These are phyloP conservation scores for Lunularia cruciata DNA, from an alignment of 225 moss, liverwort and hornwort genomes.

Conservation along the genomic window DNA sequence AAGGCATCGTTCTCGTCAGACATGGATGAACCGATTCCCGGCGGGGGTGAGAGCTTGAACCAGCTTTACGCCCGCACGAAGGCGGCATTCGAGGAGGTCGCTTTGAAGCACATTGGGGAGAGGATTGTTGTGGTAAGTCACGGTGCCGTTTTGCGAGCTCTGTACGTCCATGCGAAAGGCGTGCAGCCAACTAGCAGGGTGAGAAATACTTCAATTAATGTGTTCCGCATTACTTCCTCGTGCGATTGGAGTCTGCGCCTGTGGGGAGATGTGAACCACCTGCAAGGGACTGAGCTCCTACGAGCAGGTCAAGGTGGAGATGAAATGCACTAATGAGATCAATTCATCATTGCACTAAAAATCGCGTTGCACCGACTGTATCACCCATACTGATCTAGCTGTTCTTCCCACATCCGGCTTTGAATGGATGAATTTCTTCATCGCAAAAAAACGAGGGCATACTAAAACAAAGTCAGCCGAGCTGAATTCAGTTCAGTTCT, in stretches of 20 bases:
- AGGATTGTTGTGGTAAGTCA: constrained; percentile 76
- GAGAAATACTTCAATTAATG: constrained; percentile 75
- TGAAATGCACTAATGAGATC: constrained; percentile 36
- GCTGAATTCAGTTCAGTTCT: no score
- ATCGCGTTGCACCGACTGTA: no score
- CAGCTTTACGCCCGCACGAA: constrained; percentile 74
- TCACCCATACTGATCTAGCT: no score
- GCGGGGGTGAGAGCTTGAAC: constrained; percentile 91
- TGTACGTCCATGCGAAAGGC: constrained; percentile 67
- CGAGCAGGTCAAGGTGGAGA: constrained; percentile 70
- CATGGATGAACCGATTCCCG: constrained; percentile 66
- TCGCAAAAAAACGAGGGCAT: no score
- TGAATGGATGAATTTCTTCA: no score
- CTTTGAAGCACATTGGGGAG: constrained; percentile 69
- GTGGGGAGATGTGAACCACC: constrained; percentile 78
- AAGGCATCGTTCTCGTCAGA: constrained; percentile 63
- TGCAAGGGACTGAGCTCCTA: constrained; percentile 60
- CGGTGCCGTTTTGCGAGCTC: constrained; percentile 78
- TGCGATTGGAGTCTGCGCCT: constrained; percentile 64
- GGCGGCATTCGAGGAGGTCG: constrained; percentile 68
- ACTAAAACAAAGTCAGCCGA: no score
- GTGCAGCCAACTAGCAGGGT: constrained; percentile 59
- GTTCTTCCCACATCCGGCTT: no score
- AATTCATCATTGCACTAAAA: no score
- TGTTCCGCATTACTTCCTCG: constrained; percentile 65